Evolutionary conservation across 2,329 filamentous ascomycete genomes (phyloP).

Genomic region (Apiospora saccharicola): DNA sequence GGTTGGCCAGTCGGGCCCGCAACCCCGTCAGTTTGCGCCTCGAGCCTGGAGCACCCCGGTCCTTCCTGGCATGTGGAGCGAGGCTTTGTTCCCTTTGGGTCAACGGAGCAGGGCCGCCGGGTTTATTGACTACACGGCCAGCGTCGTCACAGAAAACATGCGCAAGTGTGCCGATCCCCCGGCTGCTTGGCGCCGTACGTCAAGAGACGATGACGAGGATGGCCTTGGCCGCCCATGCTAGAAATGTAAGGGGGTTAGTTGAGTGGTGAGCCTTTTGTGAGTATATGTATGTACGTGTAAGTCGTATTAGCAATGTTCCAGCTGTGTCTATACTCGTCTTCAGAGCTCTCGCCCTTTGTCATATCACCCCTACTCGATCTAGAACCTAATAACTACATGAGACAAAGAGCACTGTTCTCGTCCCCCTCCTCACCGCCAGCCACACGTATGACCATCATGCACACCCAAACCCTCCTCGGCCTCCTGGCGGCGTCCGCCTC

Average conservation of each 20-base stretch:
- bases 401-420: background rate
- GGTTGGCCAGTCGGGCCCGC: background rate
- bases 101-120: slow-evolving; percentile 6
- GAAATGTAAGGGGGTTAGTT: background rate
- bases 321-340: background rate
- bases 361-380: background rate
- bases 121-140: background rate
- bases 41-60: background rate
- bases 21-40: background rate
- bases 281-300: background rate
- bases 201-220: background rate
- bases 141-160: background rate
- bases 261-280: background rate
- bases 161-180: background rate
- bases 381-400: background rate
- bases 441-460: background rate
- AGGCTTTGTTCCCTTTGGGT: slow-evolving; percentile 4
- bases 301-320: background rate
- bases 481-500: slow-evolving; percentile 25
- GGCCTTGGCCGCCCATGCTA: background rate
- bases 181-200: background rate
- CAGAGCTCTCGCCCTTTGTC: background rate
- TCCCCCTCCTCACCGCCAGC: background rate
- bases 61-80: background rate
- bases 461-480: slow-evolving; percentile 11